Base-by-base conservation (phyloP, 1,284 basidiomycete species). In the Irpex lacteus region DNA sequence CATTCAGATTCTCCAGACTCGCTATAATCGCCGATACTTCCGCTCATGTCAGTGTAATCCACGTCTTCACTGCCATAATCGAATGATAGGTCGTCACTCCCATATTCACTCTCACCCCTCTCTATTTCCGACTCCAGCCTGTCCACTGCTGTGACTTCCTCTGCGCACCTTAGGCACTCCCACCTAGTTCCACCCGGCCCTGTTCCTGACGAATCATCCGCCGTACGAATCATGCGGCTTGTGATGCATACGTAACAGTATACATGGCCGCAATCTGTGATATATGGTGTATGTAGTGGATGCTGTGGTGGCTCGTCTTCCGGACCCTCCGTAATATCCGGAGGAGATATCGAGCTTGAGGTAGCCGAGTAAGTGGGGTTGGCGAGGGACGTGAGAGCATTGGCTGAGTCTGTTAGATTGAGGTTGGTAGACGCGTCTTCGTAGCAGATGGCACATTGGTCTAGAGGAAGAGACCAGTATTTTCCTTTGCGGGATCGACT, bases 171-270 rank as follows among this genome's bases (percentile, higher is more conserved):
- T 63, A 96, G 74, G 75, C 95, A 97, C 67, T 87, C 85, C 95
- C 95, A 96, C 15, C 72, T 69, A 5, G 66, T 69, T n/a, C 73
- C 73, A 13, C 70, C 73, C 2, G 70, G 67, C 0, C 82, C 83
- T 21, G 71, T 72, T 19, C 81, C 82, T 11, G 83, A 81, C 18
- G 81, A 85, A 57, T 91, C 90, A 63, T 91, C 90, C 5, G 85
- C 85, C 0, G 83, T 82, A 38, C 85, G 88, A 69, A 93, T 82
- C 79, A 97, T 86, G 63, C 88, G 87, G 70, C 92, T 91, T 9
- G 92, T 85, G 37, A 96, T 81, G 75, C 95, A 97, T 70, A 90
- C 88, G 75, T 96, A 97, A 75, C 95, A 96, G 77, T 94, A 97
- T 8, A 85, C 75, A 74, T 96, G 92, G 11, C 87, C 89, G 67